These are phyloP conservation scores for Penicillium bovifimosum DNA, from an alignment of 495 filamentous ascomycete genomes.

Conservation along the genomic window DNA sequence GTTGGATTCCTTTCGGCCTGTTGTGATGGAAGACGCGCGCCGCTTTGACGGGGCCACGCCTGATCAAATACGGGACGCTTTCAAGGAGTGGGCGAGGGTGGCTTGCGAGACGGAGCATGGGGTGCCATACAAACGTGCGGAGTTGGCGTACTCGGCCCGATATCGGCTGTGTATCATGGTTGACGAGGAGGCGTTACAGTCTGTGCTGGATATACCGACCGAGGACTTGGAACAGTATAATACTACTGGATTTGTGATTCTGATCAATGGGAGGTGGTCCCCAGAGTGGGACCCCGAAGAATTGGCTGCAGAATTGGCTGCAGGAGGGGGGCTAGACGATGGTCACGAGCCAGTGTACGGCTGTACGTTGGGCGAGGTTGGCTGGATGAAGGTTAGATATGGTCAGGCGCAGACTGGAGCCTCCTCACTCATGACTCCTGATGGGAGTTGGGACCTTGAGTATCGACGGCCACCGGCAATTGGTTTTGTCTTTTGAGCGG, in stretches of 20 bases:
- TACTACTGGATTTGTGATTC: conserved; percentile 8
- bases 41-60: conserved; percentile 1
- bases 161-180: conserved; percentile 8
- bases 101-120: conserved; percentile 5
- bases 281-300: not conserved
- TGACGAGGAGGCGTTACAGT: conserved; percentile 8
- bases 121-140: not conserved
- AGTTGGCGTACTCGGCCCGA: not conserved
- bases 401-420: conserved; percentile 3
- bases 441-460: conserved; percentile 4
- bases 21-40: not conserved
- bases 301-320: too few relatives aligned
- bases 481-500: conserved; percentile 6
- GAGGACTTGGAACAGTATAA: conserved; percentile 5
- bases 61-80: conserved; percentile 1
- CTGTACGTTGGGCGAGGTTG: conserved; percentile 4
- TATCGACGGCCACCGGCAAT: conserved; percentile 10
- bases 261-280: conserved; percentile 5
- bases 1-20: not conserved
- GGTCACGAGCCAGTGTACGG: conserved; percentile 6
- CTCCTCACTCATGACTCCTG: conserved; percentile 2
- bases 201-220: conserved; percentile 4
- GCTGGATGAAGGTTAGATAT: conserved; percentile 7
- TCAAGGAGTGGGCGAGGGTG: conserved; percentile 2
- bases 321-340: not conserved